Evolutionary conservation across 176 grass and related monocot species (phyloP).

Genomic region (Avena eriantha): DNA sequence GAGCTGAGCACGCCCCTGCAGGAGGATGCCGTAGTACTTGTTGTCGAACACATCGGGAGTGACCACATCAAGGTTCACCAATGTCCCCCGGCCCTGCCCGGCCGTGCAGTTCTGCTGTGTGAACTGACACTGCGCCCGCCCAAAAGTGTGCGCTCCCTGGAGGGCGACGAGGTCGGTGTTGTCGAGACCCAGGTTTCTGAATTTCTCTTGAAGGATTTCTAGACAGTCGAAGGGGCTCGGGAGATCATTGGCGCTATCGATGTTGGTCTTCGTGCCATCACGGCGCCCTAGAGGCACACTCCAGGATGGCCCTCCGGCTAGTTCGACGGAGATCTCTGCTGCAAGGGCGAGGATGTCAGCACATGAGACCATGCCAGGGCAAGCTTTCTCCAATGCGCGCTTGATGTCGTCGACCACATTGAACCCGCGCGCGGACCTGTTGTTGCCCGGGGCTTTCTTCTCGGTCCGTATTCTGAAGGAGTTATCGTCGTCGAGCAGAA

Average conservation of each 20-base stretch:
- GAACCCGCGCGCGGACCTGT: constrained; percentile 37
- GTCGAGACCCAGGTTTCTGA: constrained; percentile 44
- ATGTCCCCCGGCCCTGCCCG: background rate
- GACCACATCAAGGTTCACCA: no score
- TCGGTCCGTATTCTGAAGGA: constrained; percentile 6
- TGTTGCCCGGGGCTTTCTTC: constrained; percentile 9
- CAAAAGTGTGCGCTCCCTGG: constrained; percentile 69
- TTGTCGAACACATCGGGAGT: no score
- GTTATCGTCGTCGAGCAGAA: background rate
- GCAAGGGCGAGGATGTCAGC: constrained; percentile 26
- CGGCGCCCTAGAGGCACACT: constrained; percentile 49
- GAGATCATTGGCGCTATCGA: constrained; percentile 34
- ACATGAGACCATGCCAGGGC: constrained; percentile 41
- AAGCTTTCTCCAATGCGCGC: background rate
- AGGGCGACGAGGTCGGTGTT: constrained; percentile 55
- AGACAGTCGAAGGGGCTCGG: constrained; percentile 40
- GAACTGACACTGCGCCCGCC: constrained; percentile 44
- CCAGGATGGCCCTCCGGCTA: constrained; percentile 52
- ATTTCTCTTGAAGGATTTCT: constrained; percentile 44
- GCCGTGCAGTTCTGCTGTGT: constrained; percentile 37
- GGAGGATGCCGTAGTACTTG: no score
- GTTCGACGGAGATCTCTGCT: background rate
- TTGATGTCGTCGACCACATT: constrained; percentile 41
- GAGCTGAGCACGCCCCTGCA: no score
- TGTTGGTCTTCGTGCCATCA: constrained; percentile 48